Conservation (phyloP, 345 rosid genomes). For the Reutealis trisperma region DNA sequence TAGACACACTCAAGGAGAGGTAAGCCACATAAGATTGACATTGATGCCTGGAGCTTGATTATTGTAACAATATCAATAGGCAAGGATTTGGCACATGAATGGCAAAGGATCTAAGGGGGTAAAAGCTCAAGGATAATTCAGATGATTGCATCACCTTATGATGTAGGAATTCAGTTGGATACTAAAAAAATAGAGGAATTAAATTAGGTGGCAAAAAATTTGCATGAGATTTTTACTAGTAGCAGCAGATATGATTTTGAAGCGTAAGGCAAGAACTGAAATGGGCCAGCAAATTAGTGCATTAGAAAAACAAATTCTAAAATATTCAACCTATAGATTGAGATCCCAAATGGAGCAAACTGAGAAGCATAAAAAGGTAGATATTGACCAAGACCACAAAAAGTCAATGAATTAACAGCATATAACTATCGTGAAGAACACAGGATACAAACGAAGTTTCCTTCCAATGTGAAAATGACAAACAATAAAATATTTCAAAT, state of each 20-base stretch:
- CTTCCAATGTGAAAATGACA: background rate
- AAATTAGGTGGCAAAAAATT: background rate
- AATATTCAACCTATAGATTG: background rate
- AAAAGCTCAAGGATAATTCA: background rate
- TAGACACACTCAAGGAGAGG: slow-evolving; percentile 92
- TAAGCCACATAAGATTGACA: slow-evolving; percentile 83
- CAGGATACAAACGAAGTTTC: background rate
- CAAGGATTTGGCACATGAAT: slow-evolving; percentile 7
- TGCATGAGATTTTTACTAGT: background rate
- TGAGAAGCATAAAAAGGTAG: slow-evolving; percentile 17
- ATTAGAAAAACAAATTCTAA: background rate
- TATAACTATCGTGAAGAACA: background rate
- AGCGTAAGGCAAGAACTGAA: background rate
- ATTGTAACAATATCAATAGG: slow-evolving; percentile 9
- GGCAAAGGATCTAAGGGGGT: background rate
- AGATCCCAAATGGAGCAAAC: slow-evolving; percentile 7
- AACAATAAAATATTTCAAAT: background rate
- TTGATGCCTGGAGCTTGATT: slow-evolving; percentile 28
- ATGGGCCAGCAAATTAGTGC: background rate
- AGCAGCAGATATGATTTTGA: background rate
- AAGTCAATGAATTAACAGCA: background rate
- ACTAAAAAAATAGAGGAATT: background rate
- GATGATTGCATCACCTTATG: background rate
- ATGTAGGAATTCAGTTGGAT: slow-evolving; percentile 8
- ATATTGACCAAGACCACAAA: background rate